Evolutionary conservation across 1,284 basidiomycete species (phyloP).

Genomic region (Chondrostereum purpureum): DNA sequence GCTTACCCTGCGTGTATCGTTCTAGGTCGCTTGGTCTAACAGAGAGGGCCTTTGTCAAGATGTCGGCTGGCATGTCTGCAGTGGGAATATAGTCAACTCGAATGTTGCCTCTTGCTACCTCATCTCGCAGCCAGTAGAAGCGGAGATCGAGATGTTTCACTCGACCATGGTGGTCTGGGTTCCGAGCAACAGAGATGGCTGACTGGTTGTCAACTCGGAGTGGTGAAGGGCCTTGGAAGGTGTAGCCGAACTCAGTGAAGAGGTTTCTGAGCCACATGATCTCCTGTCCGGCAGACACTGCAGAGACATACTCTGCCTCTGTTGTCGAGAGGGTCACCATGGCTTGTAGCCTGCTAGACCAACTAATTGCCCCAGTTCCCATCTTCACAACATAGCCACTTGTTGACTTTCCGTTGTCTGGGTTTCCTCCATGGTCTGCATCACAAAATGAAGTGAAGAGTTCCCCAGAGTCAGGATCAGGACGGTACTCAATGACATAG

Average conservation of each 20-base stretch:
- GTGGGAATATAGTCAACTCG: slow-evolving; percentile 16
- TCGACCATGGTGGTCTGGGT: too few relatives aligned
- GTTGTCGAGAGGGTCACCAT: slow-evolving; percentile 21
- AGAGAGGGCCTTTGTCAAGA: slow-evolving; percentile 19
- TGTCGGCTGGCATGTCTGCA: slow-evolving; percentile 17
- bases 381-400: slow-evolving; percentile 18
- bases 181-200: slow-evolving; percentile 1
- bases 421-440: slow-evolving; percentile 21
- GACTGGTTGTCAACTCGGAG: background rate
- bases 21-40: too few relatives aligned
- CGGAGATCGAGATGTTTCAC: too few relatives aligned
- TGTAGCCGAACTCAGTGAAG: background rate
- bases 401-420: slow-evolving; percentile 17
- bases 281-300: slow-evolving; percentile 19
- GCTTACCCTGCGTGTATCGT: too few relatives aligned
- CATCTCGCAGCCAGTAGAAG: slow-evolving; percentile 5
- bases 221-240: background rate
- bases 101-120: slow-evolving; percentile 11
- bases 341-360: slow-evolving; percentile 22
- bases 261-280: slow-evolving; percentile 15
- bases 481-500: slow-evolving; percentile 13
- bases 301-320: slow-evolving; percentile 21
- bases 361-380: slow-evolving; percentile 20
- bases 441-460: slow-evolving; percentile 12
- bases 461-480: background rate